Percentiles rank a stretch among this genome's conserved stretches.
Conservation (phyloP, 73 alveolate genomes). For the Blepharisma japonicum region DNA sequence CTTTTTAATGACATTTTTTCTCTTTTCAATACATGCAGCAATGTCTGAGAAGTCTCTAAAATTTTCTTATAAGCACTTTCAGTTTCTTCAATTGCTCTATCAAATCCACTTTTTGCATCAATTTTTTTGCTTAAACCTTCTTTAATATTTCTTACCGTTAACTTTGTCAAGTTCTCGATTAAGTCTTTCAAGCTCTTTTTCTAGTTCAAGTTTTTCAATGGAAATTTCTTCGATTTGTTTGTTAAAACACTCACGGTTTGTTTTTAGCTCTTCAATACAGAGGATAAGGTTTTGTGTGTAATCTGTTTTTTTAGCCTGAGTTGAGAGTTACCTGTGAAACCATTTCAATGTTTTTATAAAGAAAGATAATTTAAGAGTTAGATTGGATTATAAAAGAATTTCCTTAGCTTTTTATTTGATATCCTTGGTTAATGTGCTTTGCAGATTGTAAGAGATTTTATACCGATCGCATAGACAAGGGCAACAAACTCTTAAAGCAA, state of each 20-base stretch:
- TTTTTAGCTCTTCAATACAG: slow-evolving; percentile 45
- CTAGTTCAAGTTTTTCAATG: slow-evolving; percentile 33
- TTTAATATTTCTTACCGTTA: slow-evolving; percentile 8
- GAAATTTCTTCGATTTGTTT: slow-evolving; percentile 4
- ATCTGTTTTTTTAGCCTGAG: no score
- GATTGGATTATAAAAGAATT: no score
- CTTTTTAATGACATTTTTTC: slow-evolving; percentile 28
- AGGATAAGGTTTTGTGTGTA: no score
- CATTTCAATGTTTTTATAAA: no score
- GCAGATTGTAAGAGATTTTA: no score
- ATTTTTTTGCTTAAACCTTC: slow-evolving; percentile 52
- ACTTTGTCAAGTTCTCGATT: slow-evolving; percentile 37
- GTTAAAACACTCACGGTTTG: slow-evolving; percentile 39
- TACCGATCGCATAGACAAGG: no score
- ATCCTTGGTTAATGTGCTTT: no score
- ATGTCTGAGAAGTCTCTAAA: slow-evolving; percentile 75
- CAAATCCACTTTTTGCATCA: slow-evolving; percentile 53
- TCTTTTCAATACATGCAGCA: slow-evolving; percentile 82
- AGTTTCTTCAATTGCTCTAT: slow-evolving; percentile 59
- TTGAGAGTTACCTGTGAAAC: no score
- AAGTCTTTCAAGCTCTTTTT: slow-evolving; percentile 45
- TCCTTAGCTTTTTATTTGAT: no score
- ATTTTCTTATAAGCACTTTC: slow-evolving; percentile 67
- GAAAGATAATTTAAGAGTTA: no score
- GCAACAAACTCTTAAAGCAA: no score